Percentiles rank a stretch among this genome's conserved stretches.
Evolutionary conservation across 148 eudicot species (phyloP).

Genomic region (Fallopia convolvulus): DNA sequence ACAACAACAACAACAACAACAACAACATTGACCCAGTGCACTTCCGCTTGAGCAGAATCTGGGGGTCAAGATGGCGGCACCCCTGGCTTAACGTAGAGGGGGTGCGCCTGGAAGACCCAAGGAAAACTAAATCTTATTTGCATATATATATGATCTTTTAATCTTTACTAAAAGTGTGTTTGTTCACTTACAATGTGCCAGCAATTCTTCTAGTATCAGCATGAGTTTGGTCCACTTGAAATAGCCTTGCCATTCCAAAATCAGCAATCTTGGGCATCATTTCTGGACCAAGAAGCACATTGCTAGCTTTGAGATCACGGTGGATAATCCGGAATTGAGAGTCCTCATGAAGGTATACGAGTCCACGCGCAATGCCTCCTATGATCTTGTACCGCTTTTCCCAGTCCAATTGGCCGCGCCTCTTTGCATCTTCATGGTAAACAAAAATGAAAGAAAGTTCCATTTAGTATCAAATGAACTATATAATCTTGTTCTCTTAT

Average conservation of each 20-base stretch:
- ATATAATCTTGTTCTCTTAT: background rate
- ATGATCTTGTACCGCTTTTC: conserved; percentile 8
- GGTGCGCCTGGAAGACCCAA: too few species aligned
- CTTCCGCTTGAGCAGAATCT: too few species aligned
- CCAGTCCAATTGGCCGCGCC: background rate
- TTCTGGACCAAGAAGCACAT: conserved; percentile 18
- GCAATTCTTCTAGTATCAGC: conserved; percentile 20
- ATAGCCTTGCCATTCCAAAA: conserved; percentile 29
- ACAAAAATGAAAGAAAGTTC: too few species aligned
- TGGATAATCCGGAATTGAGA: conserved; percentile 22
- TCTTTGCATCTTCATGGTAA: background rate
- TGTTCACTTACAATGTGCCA: conserved; percentile 27
- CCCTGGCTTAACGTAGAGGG: too few species aligned
- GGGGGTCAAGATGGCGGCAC: too few species aligned
- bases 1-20: too few species aligned
- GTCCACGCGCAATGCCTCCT: conserved; percentile 36
- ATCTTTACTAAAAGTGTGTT: conserved; percentile 1
- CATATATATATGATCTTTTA: background rate
- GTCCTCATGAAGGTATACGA: conserved; percentile 68
- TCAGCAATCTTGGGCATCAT: conserved; percentile 31
- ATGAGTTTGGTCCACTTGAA: conserved; percentile 17
- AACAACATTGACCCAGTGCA: too few species aligned
- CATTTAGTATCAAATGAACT: background rate
- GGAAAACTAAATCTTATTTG: too few species aligned
- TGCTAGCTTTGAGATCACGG: conserved; percentile 29